phyloP scores from a whole-genome alignment of 2,329 filamentous ascomycete genomes.

The Xenoacremonium recifei region DNA sequence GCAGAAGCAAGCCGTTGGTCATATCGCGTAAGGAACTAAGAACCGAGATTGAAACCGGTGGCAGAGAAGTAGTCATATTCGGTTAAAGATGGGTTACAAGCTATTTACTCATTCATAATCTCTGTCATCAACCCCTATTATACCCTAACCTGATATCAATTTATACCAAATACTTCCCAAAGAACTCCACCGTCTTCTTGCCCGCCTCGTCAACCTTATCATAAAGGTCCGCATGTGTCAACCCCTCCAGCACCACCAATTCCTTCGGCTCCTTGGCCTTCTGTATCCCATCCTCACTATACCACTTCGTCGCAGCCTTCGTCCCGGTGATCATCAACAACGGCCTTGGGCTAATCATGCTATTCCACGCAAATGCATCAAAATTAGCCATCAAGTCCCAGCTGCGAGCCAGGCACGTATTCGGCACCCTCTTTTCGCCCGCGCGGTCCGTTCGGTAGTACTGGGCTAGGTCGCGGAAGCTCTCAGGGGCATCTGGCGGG shows the following conservation, averaged over 20 bases:
- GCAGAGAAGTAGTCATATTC: too few species aligned
- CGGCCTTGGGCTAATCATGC: conserved; percentile 6
- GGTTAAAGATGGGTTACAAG: too few species aligned
- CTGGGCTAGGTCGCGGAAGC: conserved; percentile 2
- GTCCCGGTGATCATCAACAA: conserved; percentile 7
- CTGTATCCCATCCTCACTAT: conserved; percentile 8
- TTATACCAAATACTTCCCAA: conserved; percentile 5
- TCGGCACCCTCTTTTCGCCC: not conserved
- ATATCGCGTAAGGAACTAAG: not conserved
- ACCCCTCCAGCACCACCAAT: conserved; percentile 12
- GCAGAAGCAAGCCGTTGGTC: conserved; percentile 40
- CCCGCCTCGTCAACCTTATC: conserved; percentile 13
- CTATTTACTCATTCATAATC: too few species aligned
- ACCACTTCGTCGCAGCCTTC: conserved; percentile 3
- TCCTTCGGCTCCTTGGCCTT: conserved; percentile 16
- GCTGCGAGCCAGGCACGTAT: conserved; percentile 4
- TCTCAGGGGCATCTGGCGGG: conserved; percentile 4
- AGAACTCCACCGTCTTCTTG: conserved; percentile 11
- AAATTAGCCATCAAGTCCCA: conserved; percentile 7
- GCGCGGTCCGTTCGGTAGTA: conserved; percentile 16
- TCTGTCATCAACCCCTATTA: too few species aligned
- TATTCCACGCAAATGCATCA: conserved; percentile 4
- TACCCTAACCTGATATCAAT: not conserved
- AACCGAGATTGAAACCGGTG: too few species aligned
- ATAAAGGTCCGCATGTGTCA: conserved; percentile 15